Percentiles rank a stretch among this genome's conserved stretches.
Conservation (phyloP, 352 stramenopile species). For the Pythium biforme region DNA sequence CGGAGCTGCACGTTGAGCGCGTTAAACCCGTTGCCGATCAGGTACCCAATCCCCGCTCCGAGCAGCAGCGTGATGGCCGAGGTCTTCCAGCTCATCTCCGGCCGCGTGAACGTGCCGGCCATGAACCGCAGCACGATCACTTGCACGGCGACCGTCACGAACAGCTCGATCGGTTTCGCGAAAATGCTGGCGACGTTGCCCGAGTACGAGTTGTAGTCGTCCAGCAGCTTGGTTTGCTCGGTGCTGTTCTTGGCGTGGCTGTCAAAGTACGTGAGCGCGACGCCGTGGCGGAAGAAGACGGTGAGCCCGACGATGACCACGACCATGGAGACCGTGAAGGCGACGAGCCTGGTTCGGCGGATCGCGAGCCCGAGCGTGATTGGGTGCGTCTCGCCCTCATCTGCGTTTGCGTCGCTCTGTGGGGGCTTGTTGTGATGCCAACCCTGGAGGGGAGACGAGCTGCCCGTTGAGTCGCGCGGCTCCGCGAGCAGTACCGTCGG, state of each 20-base stretch:
- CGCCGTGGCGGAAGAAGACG: conserved; percentile 1
- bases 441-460: neutral
- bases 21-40: conserved; percentile 14
- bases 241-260: conserved; percentile 6
- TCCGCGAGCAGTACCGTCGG: neutral
- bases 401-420: neutral
- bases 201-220: conserved; percentile 21
- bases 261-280: conserved; percentile 15
- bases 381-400: neutral
- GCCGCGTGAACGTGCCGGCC: conserved; percentile 1
- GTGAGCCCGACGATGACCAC: conserved; percentile 3
- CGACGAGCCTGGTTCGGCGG: neutral
- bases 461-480: conserved; percentile 1
- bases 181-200: conserved; percentile 6
- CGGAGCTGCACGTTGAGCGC: conserved; percentile 17
- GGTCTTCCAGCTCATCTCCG: conserved; percentile 7
- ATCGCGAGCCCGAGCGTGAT: conserved; percentile 7
- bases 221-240: conserved; percentile 18
- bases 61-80: neutral
- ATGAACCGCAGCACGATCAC: conserved; percentile 10
- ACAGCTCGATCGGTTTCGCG: conserved; percentile 7
- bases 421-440: neutral
- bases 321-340: neutral
- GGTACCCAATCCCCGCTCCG: neutral
- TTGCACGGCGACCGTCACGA: conserved; percentile 9